Base-by-base conservation (phyloP, 2,329 filamentous ascomycete genomes). In the Drechslerella stenobrocha region DNA sequence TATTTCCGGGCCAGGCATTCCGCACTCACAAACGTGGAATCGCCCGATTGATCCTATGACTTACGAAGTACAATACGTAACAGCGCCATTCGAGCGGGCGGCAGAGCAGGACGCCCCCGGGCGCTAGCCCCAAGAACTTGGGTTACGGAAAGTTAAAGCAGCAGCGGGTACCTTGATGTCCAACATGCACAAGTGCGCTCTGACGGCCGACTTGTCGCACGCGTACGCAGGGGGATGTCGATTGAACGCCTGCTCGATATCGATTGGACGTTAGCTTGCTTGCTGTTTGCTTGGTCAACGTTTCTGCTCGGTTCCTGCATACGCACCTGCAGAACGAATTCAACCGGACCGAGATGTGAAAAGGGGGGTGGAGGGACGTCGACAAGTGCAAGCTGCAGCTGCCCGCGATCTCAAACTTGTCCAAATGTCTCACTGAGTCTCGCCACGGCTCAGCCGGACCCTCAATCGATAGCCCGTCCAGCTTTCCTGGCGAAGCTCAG, bases 401-500 rank as follows among this genome's bases (percentile, higher is more conserved):
- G 28, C 28, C 11, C 28, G 28, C 5, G 28, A 11, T 11, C 28
- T 30, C 5, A 30, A 30, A 30, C 28, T n/a, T 15, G 34, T 37
- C 4, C 11, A 15, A 37, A 15, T 42, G 37, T 42, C 37, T 42
- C 37, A 15, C n/a, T 8, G 8, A 37, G 15, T n/a, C 34, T 37
- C 34, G 37, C 22, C 13, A 42, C 37, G 37, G 13, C 37, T 15
- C 8, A 15, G 8, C 8, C 34, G 13, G 37, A 18, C 3, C 22
- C 37, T 3, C 37, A 42, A 42, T 40, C 8, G 22, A 48, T 23
- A 48, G 48, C 42, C 26, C 37, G 44, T 34, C 44, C 52, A 22
- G 44, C 42, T n/a, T n/a, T n/a, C n/a, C 52, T 64, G 45, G 59
- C 59, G 60, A 66, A 58, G 47, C 53, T 66, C 37, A 53, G 47